Percentiles rank a stretch among this genome's conserved stretches.
phyloP scores from a whole-genome alignment of 2,329 filamentous ascomycete species.

The Cytospora leucostoma region DNA sequence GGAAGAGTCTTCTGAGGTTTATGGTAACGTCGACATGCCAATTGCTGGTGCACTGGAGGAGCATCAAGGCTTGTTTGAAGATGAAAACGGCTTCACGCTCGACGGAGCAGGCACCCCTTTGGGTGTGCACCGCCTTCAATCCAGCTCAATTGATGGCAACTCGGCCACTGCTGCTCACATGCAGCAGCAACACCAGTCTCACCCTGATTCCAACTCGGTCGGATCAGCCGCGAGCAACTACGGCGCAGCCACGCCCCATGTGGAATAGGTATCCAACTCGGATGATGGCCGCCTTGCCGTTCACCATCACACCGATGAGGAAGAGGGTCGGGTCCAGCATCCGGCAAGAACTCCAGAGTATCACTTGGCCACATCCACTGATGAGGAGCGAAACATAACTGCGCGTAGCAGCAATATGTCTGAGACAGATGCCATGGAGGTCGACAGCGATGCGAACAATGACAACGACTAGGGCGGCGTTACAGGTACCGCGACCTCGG shows the following conservation, averaged over 20 bases:
- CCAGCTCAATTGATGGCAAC: background rate
- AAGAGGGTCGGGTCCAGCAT: background rate
- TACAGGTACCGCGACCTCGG: background rate
- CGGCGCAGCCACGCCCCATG: background rate
- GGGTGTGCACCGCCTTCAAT: too few relatives aligned
- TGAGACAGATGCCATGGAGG: background rate
- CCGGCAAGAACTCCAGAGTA: background rate
- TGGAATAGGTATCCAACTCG: background rate
- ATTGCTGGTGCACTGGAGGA: background rate
- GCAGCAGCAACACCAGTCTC: background rate
- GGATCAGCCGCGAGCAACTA: background rate
- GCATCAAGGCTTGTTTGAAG: background rate
- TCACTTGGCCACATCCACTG: background rate
- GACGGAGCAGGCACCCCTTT: background rate
- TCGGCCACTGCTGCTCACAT: background rate
- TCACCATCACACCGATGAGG: background rate
- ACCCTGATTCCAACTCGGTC: background rate
- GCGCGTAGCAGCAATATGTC: background rate
- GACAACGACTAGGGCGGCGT: background rate
- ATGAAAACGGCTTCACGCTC: background rate
- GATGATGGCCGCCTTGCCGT: background rate
- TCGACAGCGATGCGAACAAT: background rate
- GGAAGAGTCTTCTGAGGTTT: background rate
- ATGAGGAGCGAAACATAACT: background rate
- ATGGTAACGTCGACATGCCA: background rate